A percentile compares a stretch with the other conserved stretches of the same genome.
Conservation (phyloP, 352 stramenopile species). For the Globisporangium irregulare region DNA sequence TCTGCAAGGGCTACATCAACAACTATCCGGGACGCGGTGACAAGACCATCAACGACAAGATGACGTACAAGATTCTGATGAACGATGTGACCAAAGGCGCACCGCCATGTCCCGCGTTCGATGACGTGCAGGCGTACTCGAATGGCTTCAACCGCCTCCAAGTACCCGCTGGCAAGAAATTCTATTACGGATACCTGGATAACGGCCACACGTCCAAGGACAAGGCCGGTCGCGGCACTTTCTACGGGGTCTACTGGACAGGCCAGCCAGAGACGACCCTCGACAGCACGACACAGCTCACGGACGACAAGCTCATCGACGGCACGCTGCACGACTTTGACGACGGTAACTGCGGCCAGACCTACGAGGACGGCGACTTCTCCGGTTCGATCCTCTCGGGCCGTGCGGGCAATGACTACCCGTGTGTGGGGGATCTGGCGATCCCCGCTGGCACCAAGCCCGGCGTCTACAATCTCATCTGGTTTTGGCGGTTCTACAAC, state of each 20-base stretch:
- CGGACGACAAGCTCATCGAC: constrained; percentile 52
- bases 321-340: constrained; percentile 67
- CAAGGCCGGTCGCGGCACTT: constrained; percentile 46
- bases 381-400: constrained; percentile 34
- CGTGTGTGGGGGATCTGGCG: constrained; percentile 45
- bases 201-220: constrained; percentile 69
- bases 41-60: constrained; percentile 29
- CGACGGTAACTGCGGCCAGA: constrained; percentile 59
- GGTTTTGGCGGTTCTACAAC: constrained; percentile 75
- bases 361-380: constrained; percentile 37
- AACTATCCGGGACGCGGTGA: constrained; percentile 59
- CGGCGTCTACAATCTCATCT: constrained; percentile 63
- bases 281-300: constrained; percentile 44
- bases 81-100: constrained; percentile 30
- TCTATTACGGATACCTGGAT: constrained; percentile 62
- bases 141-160: constrained; percentile 40
- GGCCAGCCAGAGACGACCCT: constrained; percentile 35
- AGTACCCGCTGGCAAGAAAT: constrained; percentile 35
- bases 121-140: constrained; percentile 28
- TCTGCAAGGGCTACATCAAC: constrained; percentile 63
- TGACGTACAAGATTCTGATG: constrained; percentile 58
- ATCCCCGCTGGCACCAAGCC: constrained; percentile 18
- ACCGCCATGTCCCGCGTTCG: constrained; percentile 32
- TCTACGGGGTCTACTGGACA: constrained; percentile 67
- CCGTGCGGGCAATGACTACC: constrained; percentile 49